These are phyloP conservation scores for Linaria vulgaris DNA, from an alignment of 257 asterid species.

Conservation along the genomic window DNA sequence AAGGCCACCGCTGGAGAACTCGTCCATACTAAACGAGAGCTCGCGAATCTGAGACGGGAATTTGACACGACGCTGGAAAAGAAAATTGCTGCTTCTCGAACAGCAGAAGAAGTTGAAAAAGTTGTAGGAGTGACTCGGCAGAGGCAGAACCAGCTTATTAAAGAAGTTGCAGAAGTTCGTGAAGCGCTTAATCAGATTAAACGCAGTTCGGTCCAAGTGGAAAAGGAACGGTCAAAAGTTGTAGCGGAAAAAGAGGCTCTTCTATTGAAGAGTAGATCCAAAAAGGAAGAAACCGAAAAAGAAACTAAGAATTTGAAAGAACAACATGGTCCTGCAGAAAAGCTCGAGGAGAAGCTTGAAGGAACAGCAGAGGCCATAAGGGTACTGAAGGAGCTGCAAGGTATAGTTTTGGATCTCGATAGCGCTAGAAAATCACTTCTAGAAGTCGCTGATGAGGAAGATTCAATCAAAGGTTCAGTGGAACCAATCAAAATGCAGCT, in stretches of 20 bases:
- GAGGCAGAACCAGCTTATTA: conserved; percentile 42
- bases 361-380: conserved; percentile 49
- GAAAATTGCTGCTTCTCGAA: conserved; percentile 47
- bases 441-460: conserved; percentile 42
- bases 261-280: conserved; percentile 31
- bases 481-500: conserved; percentile 36
- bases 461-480: conserved; percentile 27
- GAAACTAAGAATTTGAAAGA: conserved; percentile 42
- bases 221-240: conserved; percentile 45
- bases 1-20: conserved; percentile 58
- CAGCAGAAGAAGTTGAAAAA: conserved; percentile 61
- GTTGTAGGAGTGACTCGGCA: conserved; percentile 34
- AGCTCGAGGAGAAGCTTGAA: conserved; percentile 54
- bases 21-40: conserved; percentile 49
- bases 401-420: conserved; percentile 40
- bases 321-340: conserved; percentile 37
- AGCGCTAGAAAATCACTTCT: conserved; percentile 39
- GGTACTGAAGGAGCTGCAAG: conserved; percentile 46
- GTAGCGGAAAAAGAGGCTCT: conserved; percentile 48
- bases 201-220: conserved; percentile 43
- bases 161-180: conserved; percentile 44
- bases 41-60: conserved; percentile 52
- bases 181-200: conserved; percentile 45
- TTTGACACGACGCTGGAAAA: conserved; percentile 48
- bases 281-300: conserved; percentile 43